Evolutionary conservation across 2,329 filamentous ascomycete genomes (phyloP).

Genomic region (Corynespora cassiicola): DNA sequence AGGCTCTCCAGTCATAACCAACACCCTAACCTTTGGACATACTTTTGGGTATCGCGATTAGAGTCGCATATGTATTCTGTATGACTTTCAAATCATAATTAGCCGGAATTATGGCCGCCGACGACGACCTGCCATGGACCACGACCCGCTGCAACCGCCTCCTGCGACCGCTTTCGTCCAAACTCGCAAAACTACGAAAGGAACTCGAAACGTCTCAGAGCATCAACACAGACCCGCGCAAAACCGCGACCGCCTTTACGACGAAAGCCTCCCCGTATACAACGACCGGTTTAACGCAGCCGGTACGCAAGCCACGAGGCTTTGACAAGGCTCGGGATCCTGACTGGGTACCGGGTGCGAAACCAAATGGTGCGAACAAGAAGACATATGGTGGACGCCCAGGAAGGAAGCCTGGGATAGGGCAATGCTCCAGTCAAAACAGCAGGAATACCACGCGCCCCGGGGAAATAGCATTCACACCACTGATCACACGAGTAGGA

Average conservation of each 20-base stretch:
- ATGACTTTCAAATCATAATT: no score
- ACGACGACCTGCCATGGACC: conserved; percentile 48
- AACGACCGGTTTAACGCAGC: conserved; percentile 32
- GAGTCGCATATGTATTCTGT: conserved; percentile 20
- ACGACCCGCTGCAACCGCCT: conserved; percentile 52
- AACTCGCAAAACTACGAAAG: conserved; percentile 47
- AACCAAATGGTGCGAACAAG: conserved; percentile 24
- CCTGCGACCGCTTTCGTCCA: conserved; percentile 49
- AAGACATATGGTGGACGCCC: conserved; percentile 41
- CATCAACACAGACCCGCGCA: conserved; percentile 25
- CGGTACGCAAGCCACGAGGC: conserved; percentile 34
- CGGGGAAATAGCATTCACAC: conserved; percentile 44
- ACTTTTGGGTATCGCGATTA: conserved; percentile 20
- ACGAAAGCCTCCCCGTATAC: conserved; percentile 32
- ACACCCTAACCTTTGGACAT: conserved; percentile 2
- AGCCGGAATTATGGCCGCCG: conserved; percentile 31
- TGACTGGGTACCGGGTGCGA: conserved; percentile 42
- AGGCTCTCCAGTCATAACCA: conserved; percentile 1
- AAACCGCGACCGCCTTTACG: conserved; percentile 26
- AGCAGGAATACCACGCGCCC: conserved; percentile 22
- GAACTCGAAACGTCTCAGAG: conserved; percentile 32
- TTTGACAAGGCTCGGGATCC: conserved; percentile 43
- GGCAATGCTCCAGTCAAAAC: conserved; percentile 1
- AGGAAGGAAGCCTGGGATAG: conserved; percentile 16
- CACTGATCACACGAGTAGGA: conserved; percentile 39